These are phyloP conservation scores for Zygotorulaspora mrakii DNA, from an alignment of 1,139 yeast genomes.

Conservation along the genomic window DNA sequence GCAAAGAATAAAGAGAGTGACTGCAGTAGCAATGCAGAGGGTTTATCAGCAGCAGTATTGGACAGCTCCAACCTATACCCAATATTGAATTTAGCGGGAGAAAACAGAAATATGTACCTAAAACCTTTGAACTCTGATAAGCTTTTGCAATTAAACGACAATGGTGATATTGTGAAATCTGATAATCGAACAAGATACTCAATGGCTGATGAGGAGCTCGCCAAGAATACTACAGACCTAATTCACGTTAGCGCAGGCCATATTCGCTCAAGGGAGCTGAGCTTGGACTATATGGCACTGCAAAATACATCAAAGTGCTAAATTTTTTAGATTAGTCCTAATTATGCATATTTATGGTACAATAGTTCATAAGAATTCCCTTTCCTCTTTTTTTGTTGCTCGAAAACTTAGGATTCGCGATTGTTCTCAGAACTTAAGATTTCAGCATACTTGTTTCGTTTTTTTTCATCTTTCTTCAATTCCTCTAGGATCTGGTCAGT, in stretches of 20 bases:
- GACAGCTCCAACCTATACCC: conserved; percentile 11
- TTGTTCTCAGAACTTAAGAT: conserved; percentile 36
- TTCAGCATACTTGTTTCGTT: conserved; percentile 35
- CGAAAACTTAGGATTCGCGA: conserved; percentile 21
- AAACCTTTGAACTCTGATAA: conserved; percentile 7
- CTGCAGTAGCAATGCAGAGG: neutral
- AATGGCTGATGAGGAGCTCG: neutral
- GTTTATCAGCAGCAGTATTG: neutral
- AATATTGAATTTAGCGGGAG: conserved; percentile 8
- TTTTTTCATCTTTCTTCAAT: conserved; percentile 52
- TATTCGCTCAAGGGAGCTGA: neutral
- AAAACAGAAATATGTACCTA: conserved; percentile 5
- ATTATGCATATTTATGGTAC: conserved; percentile 6
- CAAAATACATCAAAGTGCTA: neutral
- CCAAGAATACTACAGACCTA: neutral
- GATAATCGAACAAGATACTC: conserved; percentile 1
- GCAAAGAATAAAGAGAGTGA: neutral
- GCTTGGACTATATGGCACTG: neutral
- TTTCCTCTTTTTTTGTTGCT: neutral
- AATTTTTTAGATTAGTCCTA: neutral
- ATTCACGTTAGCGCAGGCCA: neutral
- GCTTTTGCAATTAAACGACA: neutral
- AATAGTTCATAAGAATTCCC: neutral
- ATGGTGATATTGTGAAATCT: neutral
- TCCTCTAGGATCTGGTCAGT: conserved; percentile 61